Base-by-base conservation (phyloP, 2,329 filamentous ascomycete species). In the Bipolaris bicolor region DNA sequence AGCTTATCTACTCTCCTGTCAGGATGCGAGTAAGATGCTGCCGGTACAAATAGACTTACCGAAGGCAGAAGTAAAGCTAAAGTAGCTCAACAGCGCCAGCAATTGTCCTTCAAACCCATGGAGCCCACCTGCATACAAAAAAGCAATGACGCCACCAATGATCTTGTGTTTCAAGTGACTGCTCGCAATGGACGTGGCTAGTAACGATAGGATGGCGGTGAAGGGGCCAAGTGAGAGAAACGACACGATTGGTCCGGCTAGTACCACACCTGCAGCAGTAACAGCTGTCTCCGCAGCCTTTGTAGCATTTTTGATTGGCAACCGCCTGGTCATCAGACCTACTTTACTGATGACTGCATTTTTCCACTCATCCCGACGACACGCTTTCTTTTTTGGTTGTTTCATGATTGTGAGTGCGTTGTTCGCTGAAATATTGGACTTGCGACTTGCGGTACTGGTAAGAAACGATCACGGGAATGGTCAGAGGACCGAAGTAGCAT, bases 61-160 rank as follows among this genome's bases (percentile, higher is more conserved):
- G 15, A 48, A 45, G 5, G 16, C 31, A 11, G 45, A 29, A 24
- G 39, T 53, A 34, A 57, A 39, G 29, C 44, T 49, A 18, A 53
- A 11, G 55, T 45, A 53, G 49, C 37, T 49, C 46, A 57, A 22
- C 29, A 57, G 31, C 16, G 55, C 36, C 13, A 34, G 33, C 20
- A 49, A 10, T n/a, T 49, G 44, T n/a, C 39, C 45, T 9, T 53
- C 29, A n/a, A 45, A 26, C 7, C 24, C 39, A 34, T 16, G 6
- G 20, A 54, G 34, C 39, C 49, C 39, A 13, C 36, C 26, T 7
- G 48, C 20, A 5, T 56, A 24, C 10, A 56, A 10, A 10, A 51
- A 40, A 10, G 33, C 13, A 26, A 41, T 24, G 10, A 15, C 51
- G 15, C 36, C 16, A 16, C 34, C 34, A 5, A 24, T 13, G 7